phyloP scores from a whole-genome alignment of 2,329 filamentous ascomycete genomes.

The Cadophora malorum region DNA sequence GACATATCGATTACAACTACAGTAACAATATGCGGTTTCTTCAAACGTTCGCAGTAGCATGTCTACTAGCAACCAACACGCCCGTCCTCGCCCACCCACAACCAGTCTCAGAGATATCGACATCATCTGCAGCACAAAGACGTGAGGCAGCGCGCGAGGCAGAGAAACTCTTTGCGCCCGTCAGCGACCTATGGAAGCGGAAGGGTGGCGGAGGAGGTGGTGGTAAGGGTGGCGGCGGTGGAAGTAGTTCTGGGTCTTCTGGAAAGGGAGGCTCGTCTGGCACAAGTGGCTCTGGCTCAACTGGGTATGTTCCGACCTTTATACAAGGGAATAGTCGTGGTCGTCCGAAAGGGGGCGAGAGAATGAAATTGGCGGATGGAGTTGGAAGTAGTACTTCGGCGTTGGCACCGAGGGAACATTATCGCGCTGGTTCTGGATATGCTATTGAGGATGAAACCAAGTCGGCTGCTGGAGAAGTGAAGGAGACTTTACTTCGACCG shows the following conservation, averaged over 20 bases:
- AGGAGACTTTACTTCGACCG: slow-evolving; percentile 7
- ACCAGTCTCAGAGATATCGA: slow-evolving; percentile 29
- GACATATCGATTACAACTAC: not conserved
- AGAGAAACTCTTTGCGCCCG: slow-evolving; percentile 24
- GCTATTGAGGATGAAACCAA: not conserved
- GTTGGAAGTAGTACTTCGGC: slow-evolving; percentile 34
- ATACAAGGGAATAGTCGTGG: slow-evolving; percentile 21
- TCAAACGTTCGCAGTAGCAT: slow-evolving; percentile 28
- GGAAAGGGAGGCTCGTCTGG: slow-evolving; percentile 29
- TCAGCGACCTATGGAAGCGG: slow-evolving; percentile 60
- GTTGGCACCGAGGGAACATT: not conserved
- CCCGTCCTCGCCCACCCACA: slow-evolving; percentile 36
- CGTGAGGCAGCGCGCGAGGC: slow-evolving; percentile 30
- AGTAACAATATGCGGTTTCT: slow-evolving; percentile 34
- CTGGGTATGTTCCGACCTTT: slow-evolving; percentile 40
- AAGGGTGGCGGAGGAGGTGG: slow-evolving; percentile 65
- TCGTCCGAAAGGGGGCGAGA: not conserved
- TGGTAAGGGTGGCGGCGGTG: slow-evolving; percentile 48
- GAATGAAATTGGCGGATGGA: slow-evolving; percentile 10
- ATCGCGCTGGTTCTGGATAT: not conserved
- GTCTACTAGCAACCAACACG: slow-evolving; percentile 32
- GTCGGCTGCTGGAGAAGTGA: slow-evolving; percentile 17
- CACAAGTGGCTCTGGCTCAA: slow-evolving; percentile 25
- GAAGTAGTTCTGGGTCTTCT: slow-evolving; percentile 25
- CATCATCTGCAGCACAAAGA: slow-evolving; percentile 19